phyloP scores from a whole-genome alignment of 2,329 filamentous ascomycete species.

The Cytospora schulzeri region DNA sequence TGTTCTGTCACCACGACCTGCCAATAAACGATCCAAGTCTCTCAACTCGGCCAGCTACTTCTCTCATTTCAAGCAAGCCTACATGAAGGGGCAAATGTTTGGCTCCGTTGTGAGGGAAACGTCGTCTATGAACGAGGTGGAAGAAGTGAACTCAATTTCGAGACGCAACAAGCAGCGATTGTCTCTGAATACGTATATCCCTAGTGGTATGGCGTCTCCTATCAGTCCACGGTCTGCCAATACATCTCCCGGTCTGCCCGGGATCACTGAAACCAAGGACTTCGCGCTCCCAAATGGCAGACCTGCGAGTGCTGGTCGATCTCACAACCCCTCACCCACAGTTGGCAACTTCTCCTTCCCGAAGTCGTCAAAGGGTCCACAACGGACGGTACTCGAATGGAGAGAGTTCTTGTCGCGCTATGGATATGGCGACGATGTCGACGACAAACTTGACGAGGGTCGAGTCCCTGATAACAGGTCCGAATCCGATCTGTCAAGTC shows the following conservation, averaged over 20 bases:
- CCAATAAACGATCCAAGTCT: slow-evolving; percentile 2
- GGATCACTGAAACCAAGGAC: slow-evolving; percentile 4
- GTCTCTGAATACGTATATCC: slow-evolving; percentile 18
- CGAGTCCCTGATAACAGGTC: neutral
- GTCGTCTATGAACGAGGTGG: neutral
- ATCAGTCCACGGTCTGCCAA: neutral
- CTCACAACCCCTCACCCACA: slow-evolving; percentile 7
- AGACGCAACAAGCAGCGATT: slow-evolving; percentile 16
- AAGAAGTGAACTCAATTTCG: neutral
- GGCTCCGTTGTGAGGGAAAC: neutral
- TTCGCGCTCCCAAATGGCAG: neutral
- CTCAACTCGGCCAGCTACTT: neutral
- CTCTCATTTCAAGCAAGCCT: neutral
- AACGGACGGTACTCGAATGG: neutral
- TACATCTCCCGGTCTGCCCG: neutral
- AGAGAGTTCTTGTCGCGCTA: neutral
- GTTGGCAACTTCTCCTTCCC: slow-evolving; percentile 18
- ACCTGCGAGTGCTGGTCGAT: neutral
- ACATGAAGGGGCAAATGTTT: neutral
- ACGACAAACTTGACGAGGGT: neutral
- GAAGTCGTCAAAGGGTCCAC: slow-evolving; percentile 8
- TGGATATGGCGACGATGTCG: neutral
- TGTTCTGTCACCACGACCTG: neutral
- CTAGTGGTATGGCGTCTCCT: slow-evolving; percentile 16
- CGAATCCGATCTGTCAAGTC: neutral